Conservation (phyloP, 2,329 filamentous ascomycete species). For the Rhinocladiella mackenziei region DNA sequence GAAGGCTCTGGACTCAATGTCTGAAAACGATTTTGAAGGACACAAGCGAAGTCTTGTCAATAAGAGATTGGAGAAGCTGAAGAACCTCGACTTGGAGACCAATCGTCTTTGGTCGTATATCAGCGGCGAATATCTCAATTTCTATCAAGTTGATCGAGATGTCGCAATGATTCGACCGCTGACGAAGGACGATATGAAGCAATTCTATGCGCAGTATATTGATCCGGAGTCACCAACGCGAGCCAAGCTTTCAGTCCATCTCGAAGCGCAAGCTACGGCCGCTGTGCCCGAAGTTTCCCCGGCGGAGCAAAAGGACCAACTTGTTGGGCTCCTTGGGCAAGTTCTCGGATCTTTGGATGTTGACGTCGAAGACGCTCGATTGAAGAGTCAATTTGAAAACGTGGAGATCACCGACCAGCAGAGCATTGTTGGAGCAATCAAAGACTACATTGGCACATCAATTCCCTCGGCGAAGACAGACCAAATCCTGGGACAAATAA, state of each 20-base stretch:
- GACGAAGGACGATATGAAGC: constrained; percentile 72
- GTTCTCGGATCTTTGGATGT: constrained; percentile 49
- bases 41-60: constrained; percentile 88
- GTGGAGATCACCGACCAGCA: constrained; percentile 48
- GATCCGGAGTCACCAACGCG: constrained; percentile 67
- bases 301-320: constrained; percentile 44
- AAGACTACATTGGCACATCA: constrained; percentile 49
- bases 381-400: constrained; percentile 40
- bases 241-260: constrained; percentile 79
- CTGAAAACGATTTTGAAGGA: constrained; percentile 76
- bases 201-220: constrained; percentile 74
- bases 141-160: constrained; percentile 75
- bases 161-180: constrained; percentile 68
- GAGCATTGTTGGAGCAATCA: constrained; percentile 49
- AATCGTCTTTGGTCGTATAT: constrained; percentile 81
- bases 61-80: constrained; percentile 82
- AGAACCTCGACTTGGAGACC: constrained; percentile 84
- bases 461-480: constrained; percentile 49
- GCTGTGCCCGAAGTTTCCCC: constrained; percentile 31
- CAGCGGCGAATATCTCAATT: constrained; percentile 81
- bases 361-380: constrained; percentile 35
- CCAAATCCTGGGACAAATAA: constrained; percentile 48
- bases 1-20: constrained; percentile 68
- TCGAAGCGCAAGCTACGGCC: constrained; percentile 67
- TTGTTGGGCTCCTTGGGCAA: constrained; percentile 43